phyloP scores from a whole-genome alignment of 139 green algal species.

The Spirogloea muscicola region DNA sequence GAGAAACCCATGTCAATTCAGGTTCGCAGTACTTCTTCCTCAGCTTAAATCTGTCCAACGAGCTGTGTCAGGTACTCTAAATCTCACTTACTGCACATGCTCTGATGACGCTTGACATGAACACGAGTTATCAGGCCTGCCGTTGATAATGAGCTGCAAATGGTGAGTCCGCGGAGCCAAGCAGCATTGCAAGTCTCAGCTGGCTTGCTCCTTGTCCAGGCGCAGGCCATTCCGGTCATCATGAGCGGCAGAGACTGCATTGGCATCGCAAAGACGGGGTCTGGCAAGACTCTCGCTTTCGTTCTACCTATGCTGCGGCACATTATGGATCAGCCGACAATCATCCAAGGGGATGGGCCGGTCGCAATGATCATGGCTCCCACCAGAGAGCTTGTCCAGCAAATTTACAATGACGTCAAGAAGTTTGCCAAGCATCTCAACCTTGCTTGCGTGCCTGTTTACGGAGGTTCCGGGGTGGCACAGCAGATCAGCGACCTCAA shows the following conservation, averaged over 20 bases:
- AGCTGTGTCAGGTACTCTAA: no score
- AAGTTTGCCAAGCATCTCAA: conserved; percentile 66
- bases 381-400: conserved; percentile 89
- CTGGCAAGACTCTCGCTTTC: conserved; percentile 96
- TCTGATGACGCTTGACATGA: no score
- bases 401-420: conserved; percentile 77
- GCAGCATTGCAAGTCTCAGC: no score
- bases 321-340: conserved; percentile 90
- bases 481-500: conserved; percentile 94
- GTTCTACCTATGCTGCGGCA: conserved; percentile 94
- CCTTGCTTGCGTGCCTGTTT: conserved; percentile 73
- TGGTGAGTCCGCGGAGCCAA: no score
- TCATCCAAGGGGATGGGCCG: conserved; percentile 82
- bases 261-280: conserved; percentile 95
- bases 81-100: no score
- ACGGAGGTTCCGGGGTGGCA: conserved; percentile 82
- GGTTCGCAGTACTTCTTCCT: no score
- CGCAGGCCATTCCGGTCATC: conserved; percentile 91
- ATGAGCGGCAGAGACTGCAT: conserved; percentile 97
- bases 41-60: no score
- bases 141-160: no score
- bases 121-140: no score
- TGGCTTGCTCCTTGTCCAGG: no score
- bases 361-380: conserved; percentile 92
- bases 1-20: conserved; percentile 89